Evolutionary conservation across 805 yeast species (phyloP).

Genomic region (Peterozyma xylosa): DNA sequence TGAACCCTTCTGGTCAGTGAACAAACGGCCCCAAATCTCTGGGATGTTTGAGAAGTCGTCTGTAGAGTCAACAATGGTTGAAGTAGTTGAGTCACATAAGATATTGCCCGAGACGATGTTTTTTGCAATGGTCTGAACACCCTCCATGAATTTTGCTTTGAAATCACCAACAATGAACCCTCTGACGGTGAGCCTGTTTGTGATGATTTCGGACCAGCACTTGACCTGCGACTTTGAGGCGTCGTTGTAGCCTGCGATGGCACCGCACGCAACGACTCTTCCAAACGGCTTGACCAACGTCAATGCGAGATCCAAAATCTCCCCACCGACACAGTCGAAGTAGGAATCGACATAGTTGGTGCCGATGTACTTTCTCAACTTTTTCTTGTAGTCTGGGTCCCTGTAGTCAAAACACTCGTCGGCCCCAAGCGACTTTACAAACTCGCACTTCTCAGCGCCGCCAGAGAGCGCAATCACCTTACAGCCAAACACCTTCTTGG

Average conservation of each 20-base stretch:
- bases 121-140: slow-evolving; percentile 23
- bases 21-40: slow-evolving; percentile 36
- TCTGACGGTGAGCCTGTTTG: slow-evolving; percentile 40
- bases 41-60: slow-evolving; percentile 39
- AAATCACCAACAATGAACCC: slow-evolving; percentile 50
- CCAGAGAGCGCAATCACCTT: slow-evolving; percentile 61
- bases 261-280: slow-evolving; percentile 53
- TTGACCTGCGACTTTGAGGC: slow-evolving; percentile 25
- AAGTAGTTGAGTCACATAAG: slow-evolving; percentile 24
- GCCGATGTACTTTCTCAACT: slow-evolving; percentile 33
- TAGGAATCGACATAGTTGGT: slow-evolving; percentile 43
- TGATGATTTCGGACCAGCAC: slow-evolving; percentile 35
- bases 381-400: slow-evolving; percentile 26
- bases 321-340: slow-evolving; percentile 63
- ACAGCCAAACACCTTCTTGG: slow-evolving; percentile 32
- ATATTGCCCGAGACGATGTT: slow-evolving; percentile 35
- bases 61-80: slow-evolving; percentile 31
- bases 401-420: slow-evolving; percentile 49
- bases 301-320: slow-evolving; percentile 39
- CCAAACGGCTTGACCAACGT: slow-evolving; percentile 30
- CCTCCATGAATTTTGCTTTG: slow-evolving; percentile 27
- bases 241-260: slow-evolving; percentile 52
- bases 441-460: slow-evolving; percentile 44
- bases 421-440: slow-evolving; percentile 47
- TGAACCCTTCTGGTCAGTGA: slow-evolving; percentile 31